Conservation (phyloP, 306 rosid species). For the Glycine soja region DNA sequence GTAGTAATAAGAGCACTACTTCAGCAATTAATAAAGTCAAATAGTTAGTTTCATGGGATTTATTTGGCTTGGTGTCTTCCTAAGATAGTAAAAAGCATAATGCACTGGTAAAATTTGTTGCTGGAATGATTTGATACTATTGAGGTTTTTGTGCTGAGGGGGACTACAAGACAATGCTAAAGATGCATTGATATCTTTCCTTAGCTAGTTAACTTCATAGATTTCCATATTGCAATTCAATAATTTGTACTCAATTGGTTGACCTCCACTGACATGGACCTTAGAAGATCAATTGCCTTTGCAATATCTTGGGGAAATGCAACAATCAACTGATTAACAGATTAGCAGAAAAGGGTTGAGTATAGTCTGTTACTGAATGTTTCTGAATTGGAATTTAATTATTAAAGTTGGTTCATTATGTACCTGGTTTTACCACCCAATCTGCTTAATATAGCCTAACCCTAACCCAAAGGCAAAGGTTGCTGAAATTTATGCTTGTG, state of each 20-base stretch:
- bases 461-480: constrained; percentile 3
- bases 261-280: constrained; percentile 33
- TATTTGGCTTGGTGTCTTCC: constrained; percentile 34
- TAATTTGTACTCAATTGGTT: constrained; percentile 33
- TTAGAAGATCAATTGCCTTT: constrained; percentile 37
- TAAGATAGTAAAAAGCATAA: constrained; percentile 38
- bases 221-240: constrained; percentile 28
- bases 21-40: constrained; percentile 51
- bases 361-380: neutral
- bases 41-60: constrained; percentile 46
- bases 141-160: constrained; percentile 28
- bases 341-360: constrained; percentile 38
- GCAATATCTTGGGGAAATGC: constrained; percentile 39
- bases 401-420: constrained; percentile 35
- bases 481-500: neutral
- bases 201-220: constrained; percentile 4
- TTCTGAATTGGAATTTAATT: constrained; percentile 25
- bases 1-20: constrained; percentile 44
- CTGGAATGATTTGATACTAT: constrained; percentile 24
- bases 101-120: constrained; percentile 44
- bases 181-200: constrained; percentile 38
- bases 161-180: constrained; percentile 45
- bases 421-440: constrained; percentile 3
- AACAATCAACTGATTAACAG: constrained; percentile 9
- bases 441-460: constrained; percentile 28